These are phyloP conservation scores for Erysimum cheiri DNA, from an alignment of 441 rosid species.

Conservation along the genomic window DNA sequence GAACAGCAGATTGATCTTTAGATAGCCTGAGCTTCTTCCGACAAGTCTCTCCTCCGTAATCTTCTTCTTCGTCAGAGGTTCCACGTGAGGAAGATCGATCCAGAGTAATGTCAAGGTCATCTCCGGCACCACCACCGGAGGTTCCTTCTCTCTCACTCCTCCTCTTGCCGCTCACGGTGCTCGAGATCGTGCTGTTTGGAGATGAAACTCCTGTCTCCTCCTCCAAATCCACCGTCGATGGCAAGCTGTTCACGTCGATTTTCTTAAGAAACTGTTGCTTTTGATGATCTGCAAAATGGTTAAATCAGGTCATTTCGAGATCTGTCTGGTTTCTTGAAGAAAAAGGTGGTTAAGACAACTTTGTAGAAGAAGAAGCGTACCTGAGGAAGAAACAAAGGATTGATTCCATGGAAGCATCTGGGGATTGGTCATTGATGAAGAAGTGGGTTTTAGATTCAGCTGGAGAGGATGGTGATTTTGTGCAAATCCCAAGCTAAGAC, in stretches of 20 bases:
- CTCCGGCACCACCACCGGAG: conserved; percentile 38
- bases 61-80: conserved; percentile 63
- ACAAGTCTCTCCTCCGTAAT: conserved; percentile 81
- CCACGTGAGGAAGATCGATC: conserved; percentile 79
- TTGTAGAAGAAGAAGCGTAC: conserved; percentile 43
- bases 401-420: conserved; percentile 65
- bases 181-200: conserved; percentile 87
- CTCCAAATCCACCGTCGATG: conserved; percentile 64
- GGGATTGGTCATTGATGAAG: conserved; percentile 47
- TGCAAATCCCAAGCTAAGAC: conserved; percentile 71
- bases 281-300: conserved; percentile 33
- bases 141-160: conserved; percentile 81
- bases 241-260: conserved; percentile 84
- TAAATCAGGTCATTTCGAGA: conserved; percentile 2
- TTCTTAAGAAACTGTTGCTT: conserved; percentile 56
- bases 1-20: conserved; percentile 89
- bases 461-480: conserved; percentile 45
- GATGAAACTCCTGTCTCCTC: conserved; percentile 91
- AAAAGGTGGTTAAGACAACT: neutral
- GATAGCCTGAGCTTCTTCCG: conserved; percentile 95
- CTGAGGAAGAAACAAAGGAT: conserved; percentile 56
- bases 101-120: conserved; percentile 60
- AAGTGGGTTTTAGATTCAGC: conserved; percentile 49
- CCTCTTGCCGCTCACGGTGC: conserved; percentile 78
- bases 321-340: conserved; percentile 9